Percentiles rank a stretch among this genome's conserved stretches.
These are phyloP conservation scores for Phaeotremella skinneri DNA, from an alignment of 768 basidiomycete genomes.

Conservation along the genomic window DNA sequence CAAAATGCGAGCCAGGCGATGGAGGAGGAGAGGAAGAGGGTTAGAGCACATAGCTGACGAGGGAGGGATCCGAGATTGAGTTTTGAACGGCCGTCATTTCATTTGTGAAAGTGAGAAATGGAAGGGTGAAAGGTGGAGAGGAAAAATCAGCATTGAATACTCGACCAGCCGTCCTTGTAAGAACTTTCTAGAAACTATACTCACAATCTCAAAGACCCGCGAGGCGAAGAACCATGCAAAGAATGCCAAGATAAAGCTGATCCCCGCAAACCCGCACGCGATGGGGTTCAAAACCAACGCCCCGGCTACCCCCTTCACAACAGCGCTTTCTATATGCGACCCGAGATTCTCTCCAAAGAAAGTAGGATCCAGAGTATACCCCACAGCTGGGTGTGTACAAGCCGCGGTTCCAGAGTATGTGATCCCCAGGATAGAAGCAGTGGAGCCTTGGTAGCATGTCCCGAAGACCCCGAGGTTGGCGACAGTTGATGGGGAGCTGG, in stretches of 20 bases:
- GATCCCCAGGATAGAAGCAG: slow-evolving; percentile 52
- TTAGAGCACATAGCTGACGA: slow-evolving; percentile 32
- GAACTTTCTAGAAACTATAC: no score
- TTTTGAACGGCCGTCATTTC: no score
- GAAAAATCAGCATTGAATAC: no score
- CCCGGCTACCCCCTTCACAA: slow-evolving; percentile 30
- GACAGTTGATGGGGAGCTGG: slow-evolving; percentile 46
- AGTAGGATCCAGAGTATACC: slow-evolving; percentile 64
- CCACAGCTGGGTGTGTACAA: slow-evolving; percentile 67
- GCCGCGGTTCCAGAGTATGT: slow-evolving; percentile 51
- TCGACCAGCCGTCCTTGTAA: no score
- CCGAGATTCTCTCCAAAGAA: slow-evolving; percentile 56
- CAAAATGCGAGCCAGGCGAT: slow-evolving; percentile 34
- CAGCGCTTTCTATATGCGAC: slow-evolving; percentile 8
- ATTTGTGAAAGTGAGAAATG: no score
- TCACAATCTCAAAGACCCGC: slow-evolving; percentile 38
- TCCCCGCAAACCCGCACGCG: slow-evolving; percentile 36
- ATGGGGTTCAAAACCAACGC: slow-evolving; percentile 37
- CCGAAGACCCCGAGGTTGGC: slow-evolving; percentile 83
- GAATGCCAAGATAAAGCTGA: slow-evolving; percentile 37
- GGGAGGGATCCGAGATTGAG: slow-evolving; percentile 1
- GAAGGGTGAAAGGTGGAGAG: no score
- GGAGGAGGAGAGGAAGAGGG: slow-evolving; percentile 29
- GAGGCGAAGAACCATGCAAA: slow-evolving; percentile 42
- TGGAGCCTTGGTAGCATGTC: slow-evolving; percentile 61